These are phyloP conservation scores for Pichia sp. DNA, from an alignment of 1,139 yeast species.

Conservation along the genomic window DNA sequence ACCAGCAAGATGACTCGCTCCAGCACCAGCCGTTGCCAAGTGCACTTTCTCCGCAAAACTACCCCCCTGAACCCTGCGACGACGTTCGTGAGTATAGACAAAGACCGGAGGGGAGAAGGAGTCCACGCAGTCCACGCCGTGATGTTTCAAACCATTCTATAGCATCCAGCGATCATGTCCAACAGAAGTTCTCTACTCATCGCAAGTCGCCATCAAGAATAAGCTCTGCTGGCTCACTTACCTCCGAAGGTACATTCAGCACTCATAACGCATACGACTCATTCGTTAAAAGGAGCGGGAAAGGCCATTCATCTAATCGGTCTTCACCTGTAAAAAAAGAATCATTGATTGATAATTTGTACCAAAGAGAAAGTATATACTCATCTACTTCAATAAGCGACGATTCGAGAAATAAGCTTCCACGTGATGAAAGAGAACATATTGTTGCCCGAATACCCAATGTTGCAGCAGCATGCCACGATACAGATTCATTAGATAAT, in stretches of 20 bases:
- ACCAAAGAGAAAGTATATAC: conserved; percentile 3
- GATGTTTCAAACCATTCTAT: neutral
- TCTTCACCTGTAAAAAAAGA: conserved; percentile 4
- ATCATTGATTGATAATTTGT: neutral
- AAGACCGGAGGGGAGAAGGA: neutral
- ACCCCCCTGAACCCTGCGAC: neutral
- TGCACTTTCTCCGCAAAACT: neutral
- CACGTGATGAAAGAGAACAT: neutral
- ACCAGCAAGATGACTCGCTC: neutral
- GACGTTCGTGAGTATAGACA: neutral
- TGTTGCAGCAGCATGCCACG: conserved; percentile 5
- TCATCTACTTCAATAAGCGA: conserved; percentile 4
- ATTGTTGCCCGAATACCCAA: conserved; percentile 17
- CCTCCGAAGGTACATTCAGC: neutral
- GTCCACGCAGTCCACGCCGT: neutral
- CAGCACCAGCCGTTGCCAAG: neutral
- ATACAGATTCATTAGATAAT: conserved; percentile 8
- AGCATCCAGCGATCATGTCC: neutral
- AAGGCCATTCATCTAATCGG: neutral
- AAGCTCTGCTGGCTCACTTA: neutral
- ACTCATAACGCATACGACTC: conserved; percentile 2
- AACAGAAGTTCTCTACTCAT: neutral
- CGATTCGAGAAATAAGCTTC: neutral
- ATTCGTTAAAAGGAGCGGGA: conserved; percentile 3
- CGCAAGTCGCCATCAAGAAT: conserved; percentile 1